phyloP scores from a whole-genome alignment of 2,329 filamentous ascomycete species.

The Fusarium sp. region DNA sequence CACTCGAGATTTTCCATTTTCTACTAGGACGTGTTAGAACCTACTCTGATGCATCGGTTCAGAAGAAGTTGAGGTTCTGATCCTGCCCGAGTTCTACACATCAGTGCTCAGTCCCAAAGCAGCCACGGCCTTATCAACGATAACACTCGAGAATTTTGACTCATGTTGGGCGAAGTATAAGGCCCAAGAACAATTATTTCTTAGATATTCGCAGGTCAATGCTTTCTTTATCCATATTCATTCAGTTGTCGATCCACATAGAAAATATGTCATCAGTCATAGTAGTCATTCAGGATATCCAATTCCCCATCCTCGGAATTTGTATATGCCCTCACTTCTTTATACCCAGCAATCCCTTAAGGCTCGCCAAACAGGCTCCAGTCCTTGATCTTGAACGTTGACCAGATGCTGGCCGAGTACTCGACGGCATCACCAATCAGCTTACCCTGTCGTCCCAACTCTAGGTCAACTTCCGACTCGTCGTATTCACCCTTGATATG shows the following conservation, averaged over 20 bases:
- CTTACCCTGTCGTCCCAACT: constrained; percentile 75
- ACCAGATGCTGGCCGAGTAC: constrained; percentile 77
- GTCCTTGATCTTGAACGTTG: constrained; percentile 83
- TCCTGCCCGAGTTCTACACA: not conserved
- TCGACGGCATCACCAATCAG: constrained; percentile 79
- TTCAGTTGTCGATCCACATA: constrained; percentile 15
- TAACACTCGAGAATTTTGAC: too few relatives aligned
- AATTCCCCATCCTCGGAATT: not conserved
- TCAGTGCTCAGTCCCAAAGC: not conserved
- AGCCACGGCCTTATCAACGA: too few relatives aligned
- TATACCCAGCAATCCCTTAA: constrained; percentile 18
- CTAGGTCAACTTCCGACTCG: constrained; percentile 78
- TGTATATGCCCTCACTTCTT: not conserved
- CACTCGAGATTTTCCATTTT: too few relatives aligned
- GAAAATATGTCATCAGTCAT: constrained; percentile 43
- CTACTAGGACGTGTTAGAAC: too few relatives aligned
- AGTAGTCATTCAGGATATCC: constrained; percentile 35
- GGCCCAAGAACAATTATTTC: not conserved
- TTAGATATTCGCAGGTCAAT: not conserved
- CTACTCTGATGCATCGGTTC: not conserved
- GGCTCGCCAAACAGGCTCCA: constrained; percentile 78
- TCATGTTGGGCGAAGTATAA: too few relatives aligned
- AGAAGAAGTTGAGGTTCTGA: not conserved
- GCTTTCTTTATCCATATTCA: not conserved
- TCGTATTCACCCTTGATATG: constrained; percentile 83